Evolutionary conservation across 2,329 filamentous ascomycete species (phyloP).

Genomic region (Fusarium keratoplasticum): DNA sequence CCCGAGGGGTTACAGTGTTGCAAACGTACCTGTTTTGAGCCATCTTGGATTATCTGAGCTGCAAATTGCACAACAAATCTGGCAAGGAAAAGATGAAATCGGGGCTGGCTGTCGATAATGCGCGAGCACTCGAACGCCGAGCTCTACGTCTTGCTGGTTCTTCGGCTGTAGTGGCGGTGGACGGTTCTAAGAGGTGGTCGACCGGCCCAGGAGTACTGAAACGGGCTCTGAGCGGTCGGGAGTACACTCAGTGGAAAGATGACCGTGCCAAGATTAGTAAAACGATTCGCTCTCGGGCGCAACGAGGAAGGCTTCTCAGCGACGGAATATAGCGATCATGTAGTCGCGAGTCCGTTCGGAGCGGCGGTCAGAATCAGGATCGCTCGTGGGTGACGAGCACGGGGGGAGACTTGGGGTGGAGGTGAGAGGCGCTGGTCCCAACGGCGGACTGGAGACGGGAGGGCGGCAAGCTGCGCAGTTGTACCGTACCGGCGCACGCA

Average conservation of each 20-base stretch:
- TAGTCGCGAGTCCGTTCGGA: conserved; percentile 34
- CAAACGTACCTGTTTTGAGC: conserved; percentile 49
- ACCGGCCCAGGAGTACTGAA: conserved; percentile 32
- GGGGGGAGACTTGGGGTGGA: conserved; percentile 35
- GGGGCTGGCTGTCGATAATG: conserved; percentile 15
- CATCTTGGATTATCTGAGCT: conserved; percentile 42
- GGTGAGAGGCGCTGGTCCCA: conserved; percentile 29
- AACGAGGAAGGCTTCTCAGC: conserved; percentile 34
- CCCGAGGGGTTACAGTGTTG: conserved; percentile 2
- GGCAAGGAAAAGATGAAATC: conserved; percentile 13
- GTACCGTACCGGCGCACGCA: conserved; percentile 27
- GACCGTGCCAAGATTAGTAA: conserved; percentile 22
- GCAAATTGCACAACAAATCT: conserved; percentile 18
- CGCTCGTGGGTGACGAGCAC: conserved; percentile 37
- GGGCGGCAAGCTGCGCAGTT: conserved; percentile 25
- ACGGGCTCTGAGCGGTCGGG: conserved; percentile 31
- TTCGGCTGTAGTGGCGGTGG: conserved; percentile 25
- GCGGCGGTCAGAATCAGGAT: conserved; percentile 38
- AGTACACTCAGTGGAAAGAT: conserved; percentile 7
- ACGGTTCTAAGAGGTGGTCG: conserved; percentile 14
- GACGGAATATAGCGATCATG: conserved; percentile 35
- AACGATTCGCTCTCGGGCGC: conserved; percentile 30
- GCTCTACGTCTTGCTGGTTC: conserved; percentile 18
- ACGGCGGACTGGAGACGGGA: conserved; percentile 13
- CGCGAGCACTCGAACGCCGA: conserved; percentile 7